phyloP scores from a whole-genome alignment of 805 yeast species.

The Saturnispora diversa region DNA sequence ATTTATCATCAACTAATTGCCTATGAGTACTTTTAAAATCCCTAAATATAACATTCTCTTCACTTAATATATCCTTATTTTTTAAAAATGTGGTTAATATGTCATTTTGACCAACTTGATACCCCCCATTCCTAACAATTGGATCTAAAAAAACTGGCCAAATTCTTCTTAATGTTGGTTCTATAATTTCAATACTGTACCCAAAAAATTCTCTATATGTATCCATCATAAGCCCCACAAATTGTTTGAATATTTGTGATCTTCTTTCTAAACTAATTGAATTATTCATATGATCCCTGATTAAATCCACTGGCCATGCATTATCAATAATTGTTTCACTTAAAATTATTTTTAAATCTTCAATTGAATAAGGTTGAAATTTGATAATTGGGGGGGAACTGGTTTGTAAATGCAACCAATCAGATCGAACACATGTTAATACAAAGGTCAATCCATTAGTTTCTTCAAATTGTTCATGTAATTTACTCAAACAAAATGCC shows the following conservation, averaged over 20 bases:
- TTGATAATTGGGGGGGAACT: constrained; percentile 34
- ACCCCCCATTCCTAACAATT: constrained; percentile 16
- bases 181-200: constrained; percentile 32
- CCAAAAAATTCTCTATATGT: constrained; percentile 40
- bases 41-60: constrained; percentile 22
- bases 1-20: constrained; percentile 10
- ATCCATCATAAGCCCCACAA: constrained; percentile 37
- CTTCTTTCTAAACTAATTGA: constrained; percentile 14
- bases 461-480: constrained; percentile 36
- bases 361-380: constrained; percentile 33
- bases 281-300: neutral
- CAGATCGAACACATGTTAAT: constrained; percentile 35
- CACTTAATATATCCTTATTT: constrained; percentile 21
- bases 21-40: constrained; percentile 16
- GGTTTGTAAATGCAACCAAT: constrained; percentile 33
- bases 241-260: constrained; percentile 23
- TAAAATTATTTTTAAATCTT: constrained; percentile 33
- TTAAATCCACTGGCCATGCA: constrained; percentile 14
- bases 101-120: constrained; percentile 22
- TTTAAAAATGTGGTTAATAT: constrained; percentile 23
- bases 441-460: constrained; percentile 30
- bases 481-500: constrained; percentile 32
- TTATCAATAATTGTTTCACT: constrained; percentile 14
- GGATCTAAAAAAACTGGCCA: constrained; percentile 29
- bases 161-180: constrained; percentile 23